Base-by-base conservation (phyloP, 495 filamentous ascomycete species). In the Tuber umbilicatum region DNA sequence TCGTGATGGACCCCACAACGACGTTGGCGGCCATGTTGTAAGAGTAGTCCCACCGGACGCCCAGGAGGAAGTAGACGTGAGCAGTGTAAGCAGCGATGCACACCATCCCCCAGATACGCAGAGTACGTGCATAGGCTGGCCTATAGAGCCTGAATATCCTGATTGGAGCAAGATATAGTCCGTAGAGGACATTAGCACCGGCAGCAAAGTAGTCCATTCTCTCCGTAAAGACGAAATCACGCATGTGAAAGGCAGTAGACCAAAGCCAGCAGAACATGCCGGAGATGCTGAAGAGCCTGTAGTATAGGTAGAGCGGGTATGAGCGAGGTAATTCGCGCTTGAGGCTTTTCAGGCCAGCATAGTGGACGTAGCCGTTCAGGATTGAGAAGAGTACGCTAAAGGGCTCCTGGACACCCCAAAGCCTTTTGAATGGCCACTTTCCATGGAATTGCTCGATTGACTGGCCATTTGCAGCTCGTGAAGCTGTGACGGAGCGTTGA, bases 11-110 rank as follows among this genome's bases (percentile, higher is more conserved):
- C 0, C 95, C 95, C 38, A 92, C 87, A 19, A 88, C 89, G 39
- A 99, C 92, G 79, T 97, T 98, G 27, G 94, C 96, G 2, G 89
- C 88, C 94, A 98, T 99, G 80, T 99, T 99, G 85, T 99, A 99
- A 3, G 90, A 90, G 81, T 99, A 99, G 82, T 97, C 91, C 93
- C 95, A 99, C 40, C 86, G 86, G 88, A 92, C 91, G 75, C 93
- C 88, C 79, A 88, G 92, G 69, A 99, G 87, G 83, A 97, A 99
- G 74, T 86, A 87, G 71, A 96, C 91, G 81, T 99, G 95, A 41
- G 87, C 84, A 21, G 86, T 85, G 83, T 95, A 99, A 55, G 97
- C 83, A 3, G 84, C 71, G 38, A 89, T 81, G 80, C 95, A 98
- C 14, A 91, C 75, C 3, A 84, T 81, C 6, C 92, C 93, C 95